phyloP scores from a whole-genome alignment of 345 rosid species.

The Salix dunnii region DNA sequence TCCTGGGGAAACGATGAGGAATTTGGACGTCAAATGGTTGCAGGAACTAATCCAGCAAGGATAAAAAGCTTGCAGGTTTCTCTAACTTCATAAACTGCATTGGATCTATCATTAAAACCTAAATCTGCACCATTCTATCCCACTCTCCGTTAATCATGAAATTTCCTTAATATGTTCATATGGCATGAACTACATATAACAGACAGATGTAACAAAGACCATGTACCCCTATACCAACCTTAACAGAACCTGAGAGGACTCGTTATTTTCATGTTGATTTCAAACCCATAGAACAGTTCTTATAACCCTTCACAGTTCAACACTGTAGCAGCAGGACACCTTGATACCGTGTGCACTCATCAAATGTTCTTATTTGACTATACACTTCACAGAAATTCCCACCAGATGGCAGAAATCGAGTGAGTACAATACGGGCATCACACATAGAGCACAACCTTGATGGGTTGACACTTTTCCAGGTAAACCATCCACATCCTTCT shows the following conservation, averaged over 20 bases:
- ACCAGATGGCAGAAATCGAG: constrained; percentile 35
- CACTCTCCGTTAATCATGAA: not conserved
- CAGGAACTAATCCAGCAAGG: constrained; percentile 74
- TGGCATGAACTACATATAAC: too few relatives aligned
- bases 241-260: too few relatives aligned
- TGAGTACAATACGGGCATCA: constrained; percentile 34
- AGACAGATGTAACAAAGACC: too few relatives aligned
- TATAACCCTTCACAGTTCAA: not conserved
- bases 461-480: constrained; percentile 39
- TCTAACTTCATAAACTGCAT: not conserved
- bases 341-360: not conserved
- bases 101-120: not conserved
- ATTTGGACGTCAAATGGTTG: constrained; percentile 79
- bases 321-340: not conserved
- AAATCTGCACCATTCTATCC: not conserved
- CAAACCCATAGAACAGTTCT: not conserved
- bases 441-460: constrained; percentile 45
- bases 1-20: constrained; percentile 80
- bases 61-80: constrained; percentile 51
- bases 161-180: too few relatives aligned
- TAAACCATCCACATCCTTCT: constrained; percentile 3
- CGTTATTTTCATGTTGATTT: not conserved
- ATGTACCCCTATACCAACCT: too few relatives aligned
- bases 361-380: not conserved
- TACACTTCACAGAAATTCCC: constrained; percentile 44